Evolutionary conservation across 179 eudicot species (phyloP).

Genomic region (Gypsophila paniculata): DNA sequence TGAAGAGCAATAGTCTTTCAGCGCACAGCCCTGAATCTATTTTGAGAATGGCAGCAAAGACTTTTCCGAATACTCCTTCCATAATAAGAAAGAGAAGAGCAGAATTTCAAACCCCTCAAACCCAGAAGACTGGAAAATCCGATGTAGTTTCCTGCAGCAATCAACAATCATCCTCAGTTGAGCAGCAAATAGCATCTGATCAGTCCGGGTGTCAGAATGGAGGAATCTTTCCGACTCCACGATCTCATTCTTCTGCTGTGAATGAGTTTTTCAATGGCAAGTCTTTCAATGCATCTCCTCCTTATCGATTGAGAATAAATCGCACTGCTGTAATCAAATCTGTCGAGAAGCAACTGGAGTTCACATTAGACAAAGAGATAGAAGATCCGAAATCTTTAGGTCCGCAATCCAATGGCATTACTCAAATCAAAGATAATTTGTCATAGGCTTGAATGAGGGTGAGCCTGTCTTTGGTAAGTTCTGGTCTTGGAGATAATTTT

Average conservation of each 20-base stretch:
- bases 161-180: constrained; percentile 23
- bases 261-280: constrained; percentile 33
- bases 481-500: background rate
- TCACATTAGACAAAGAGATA: constrained; percentile 37
- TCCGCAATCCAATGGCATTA: constrained; percentile 31
- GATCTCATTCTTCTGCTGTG: constrained; percentile 26
- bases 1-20: constrained; percentile 38
- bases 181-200: constrained; percentile 25
- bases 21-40: constrained; percentile 64
- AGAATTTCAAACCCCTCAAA: constrained; percentile 29
- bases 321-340: constrained; percentile 59
- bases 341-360: constrained; percentile 84
- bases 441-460: constrained; percentile 39
- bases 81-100: constrained; percentile 76
- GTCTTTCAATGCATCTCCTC: constrained; percentile 75
- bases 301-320: constrained; percentile 60
- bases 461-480: constrained; percentile 33
- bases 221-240: constrained; percentile 34
- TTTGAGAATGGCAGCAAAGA: constrained; percentile 71
- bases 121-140: constrained; percentile 29
- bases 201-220: constrained; percentile 31
- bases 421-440: constrained; percentile 36
- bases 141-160: constrained; percentile 31
- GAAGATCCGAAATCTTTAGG: constrained; percentile 34
- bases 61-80: constrained; percentile 85